Evolutionary conservation across 1,139 yeast species (phyloP), one percentile per base, ranked within the genome.

Genomic region (Ogataea hybrid): DNA sequence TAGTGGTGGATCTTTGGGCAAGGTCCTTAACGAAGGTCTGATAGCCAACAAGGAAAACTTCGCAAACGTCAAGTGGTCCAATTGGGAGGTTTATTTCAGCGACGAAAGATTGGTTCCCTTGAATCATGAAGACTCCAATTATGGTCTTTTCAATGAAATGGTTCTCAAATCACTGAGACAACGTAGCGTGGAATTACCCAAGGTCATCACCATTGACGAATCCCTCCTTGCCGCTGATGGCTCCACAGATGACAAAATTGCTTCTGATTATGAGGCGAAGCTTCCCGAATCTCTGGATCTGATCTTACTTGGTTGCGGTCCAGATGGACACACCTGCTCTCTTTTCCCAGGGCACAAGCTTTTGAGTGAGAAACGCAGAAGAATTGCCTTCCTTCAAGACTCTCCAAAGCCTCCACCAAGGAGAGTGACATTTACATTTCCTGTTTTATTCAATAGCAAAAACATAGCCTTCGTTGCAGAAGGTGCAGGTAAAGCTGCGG

Each of bases 1-100:
- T 35, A 83, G 94, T 43, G 97, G 97, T 32, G 97, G 97, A 2
- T 87, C 96, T 4, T 71, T 89, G 53, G 87, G 90, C 21, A 82
- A 84, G 54, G 87, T 81, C 3, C 73, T 90, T 59, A 78, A 81
- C 51, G 70, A 71, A 41, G 92, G 90, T 2, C 72, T 90, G 49
- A 72, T 87, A 43, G 80, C 78, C 48, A 75, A 85, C 57, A 42
- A 63, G 23, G 68, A 64, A n/a, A 61, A 73, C 34, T 68, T 71
- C 7, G 47, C 66, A 1, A 65, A 72, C 43, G 74, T 81, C 28
- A 49, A 79, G 54, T 83, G 89, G 89, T 65, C 66, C 42, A 72
- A 79, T 55, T 83, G 89, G 89, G 75, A 73, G 44, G 79, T 83
- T 11, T 83, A 70, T 65, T 82, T 83, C 61, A 79, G 84, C 49